Evolutionary conservation across 2,329 filamentous ascomycete species (phyloP).

Genomic region (Drechmeria coniospora): DNA sequence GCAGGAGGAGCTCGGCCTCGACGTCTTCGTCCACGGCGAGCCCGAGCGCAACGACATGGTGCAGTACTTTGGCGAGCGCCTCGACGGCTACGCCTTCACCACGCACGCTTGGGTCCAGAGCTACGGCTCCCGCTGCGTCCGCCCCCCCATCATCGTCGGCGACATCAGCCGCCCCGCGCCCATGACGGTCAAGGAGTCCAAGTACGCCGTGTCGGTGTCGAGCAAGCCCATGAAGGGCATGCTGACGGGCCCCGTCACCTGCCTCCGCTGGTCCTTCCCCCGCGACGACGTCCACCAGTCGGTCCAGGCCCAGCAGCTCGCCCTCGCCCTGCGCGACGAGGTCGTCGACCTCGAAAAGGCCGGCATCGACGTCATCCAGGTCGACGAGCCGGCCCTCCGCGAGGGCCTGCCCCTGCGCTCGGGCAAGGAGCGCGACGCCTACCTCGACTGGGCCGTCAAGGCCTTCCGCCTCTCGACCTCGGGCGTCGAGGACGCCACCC

Average conservation of each 20-base stretch:
- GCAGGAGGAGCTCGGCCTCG: conserved; percentile 93
- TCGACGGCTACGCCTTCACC: conserved; percentile 96
- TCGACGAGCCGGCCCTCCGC: conserved; percentile 97
- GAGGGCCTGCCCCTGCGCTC: conserved; percentile 95
- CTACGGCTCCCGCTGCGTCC: conserved; percentile 96
- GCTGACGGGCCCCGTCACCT: conserved; percentile 98
- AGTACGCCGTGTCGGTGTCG: conserved; percentile 90
- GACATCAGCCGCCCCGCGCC: conserved; percentile 92
- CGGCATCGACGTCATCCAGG: conserved; percentile 94
- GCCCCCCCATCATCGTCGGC: conserved; percentile 95
- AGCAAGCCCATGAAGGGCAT: conserved; percentile 99
- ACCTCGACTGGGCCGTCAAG: conserved; percentile 94
- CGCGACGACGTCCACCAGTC: conserved; percentile 99
- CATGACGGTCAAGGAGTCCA: conserved; percentile 99
- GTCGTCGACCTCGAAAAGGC: conserved; percentile 95
- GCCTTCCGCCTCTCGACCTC: conserved; percentile 93
- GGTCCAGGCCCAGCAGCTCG: conserved; percentile 95
- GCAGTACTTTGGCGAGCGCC: conserved; percentile 97
- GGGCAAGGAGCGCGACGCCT: conserved; percentile 88
- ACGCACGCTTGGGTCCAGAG: conserved; percentile 98
- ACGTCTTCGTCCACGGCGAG: conserved; percentile 97
- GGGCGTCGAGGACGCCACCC: conserved; percentile 86
- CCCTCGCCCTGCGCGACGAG: conserved; percentile 94
- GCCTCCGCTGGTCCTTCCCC: conserved; percentile 98
- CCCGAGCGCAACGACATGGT: conserved; percentile 99